Evolutionary conservation across 2,329 filamentous ascomycete species (phyloP).

Genomic region (Sordariomycetes sp.): DNA sequence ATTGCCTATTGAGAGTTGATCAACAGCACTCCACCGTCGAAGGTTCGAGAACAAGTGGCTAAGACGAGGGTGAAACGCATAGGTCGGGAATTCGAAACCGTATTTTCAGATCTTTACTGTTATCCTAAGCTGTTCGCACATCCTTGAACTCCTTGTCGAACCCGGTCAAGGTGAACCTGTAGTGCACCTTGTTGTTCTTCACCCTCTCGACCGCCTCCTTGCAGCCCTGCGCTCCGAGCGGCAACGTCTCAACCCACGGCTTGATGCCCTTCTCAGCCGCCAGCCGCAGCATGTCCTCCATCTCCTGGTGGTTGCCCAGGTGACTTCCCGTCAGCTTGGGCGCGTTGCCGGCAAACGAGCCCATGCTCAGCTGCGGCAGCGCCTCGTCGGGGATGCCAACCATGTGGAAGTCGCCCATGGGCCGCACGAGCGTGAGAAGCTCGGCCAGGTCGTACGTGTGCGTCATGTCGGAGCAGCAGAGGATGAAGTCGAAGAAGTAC

Average conservation of each 20-base stretch:
- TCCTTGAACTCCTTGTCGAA: conserved; percentile 53
- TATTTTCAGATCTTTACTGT: background rate
- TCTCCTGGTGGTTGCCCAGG: conserved; percentile 43
- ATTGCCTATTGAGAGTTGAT: too few relatives aligned
- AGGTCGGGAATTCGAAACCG: too few relatives aligned
- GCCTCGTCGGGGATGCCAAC: conserved; percentile 34
- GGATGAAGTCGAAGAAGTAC: conserved; percentile 39
- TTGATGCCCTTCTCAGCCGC: conserved; percentile 45
- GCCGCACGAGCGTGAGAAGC: conserved; percentile 50
- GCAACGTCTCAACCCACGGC: conserved; percentile 43
- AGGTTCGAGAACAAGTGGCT: too few relatives aligned
- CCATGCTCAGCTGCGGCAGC: conserved; percentile 24
- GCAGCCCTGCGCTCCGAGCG: conserved; percentile 52
- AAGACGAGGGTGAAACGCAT: too few relatives aligned
- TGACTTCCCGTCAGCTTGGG: conserved; percentile 29
- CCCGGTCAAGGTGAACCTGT: conserved; percentile 60
- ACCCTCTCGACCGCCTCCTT: conserved; percentile 62
- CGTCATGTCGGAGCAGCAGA: conserved; percentile 50
- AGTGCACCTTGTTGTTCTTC: conserved; percentile 62
- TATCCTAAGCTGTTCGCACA: conserved; percentile 5
- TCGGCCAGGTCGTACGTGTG: conserved; percentile 36
- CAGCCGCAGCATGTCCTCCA: conserved; percentile 49
- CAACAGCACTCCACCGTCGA: too few relatives aligned
- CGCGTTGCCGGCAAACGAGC: conserved; percentile 47
- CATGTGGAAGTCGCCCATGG: conserved; percentile 54